Base-by-base conservation (phyloP, 2,329 filamentous ascomycete species). In the Pseudonectria foliicola region DNA sequence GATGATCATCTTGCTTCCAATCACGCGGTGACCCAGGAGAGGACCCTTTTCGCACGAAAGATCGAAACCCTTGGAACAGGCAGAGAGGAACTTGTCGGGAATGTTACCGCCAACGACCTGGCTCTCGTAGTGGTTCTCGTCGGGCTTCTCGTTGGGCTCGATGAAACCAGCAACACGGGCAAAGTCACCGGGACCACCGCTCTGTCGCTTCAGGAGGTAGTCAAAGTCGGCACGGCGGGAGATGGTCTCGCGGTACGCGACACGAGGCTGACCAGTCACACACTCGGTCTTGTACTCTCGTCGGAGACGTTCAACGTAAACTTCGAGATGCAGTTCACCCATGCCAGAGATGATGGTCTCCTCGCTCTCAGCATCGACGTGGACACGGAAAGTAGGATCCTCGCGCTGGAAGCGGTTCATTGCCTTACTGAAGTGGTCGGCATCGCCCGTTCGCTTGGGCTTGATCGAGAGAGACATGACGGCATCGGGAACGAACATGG, bases 361-460 rank as follows among this genome's bases (percentile, higher is more conserved):
- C 57, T 94, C 84, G 45, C 83, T 90, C 67, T 98, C 92, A 12
- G 77, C 65, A 56, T 98, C 92, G 52, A 95, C 88, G 52, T 87
- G 83, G 25, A 98, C 85, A 35, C 92, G 80, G 77, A 98, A 98
- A 10, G 92, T 98, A 4, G 92, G 92, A 54, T 98, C 92, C 66
- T 98, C 92, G 45, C 92, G 84, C 66, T 95, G 90, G 76, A 98
- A 98, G 50, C 92, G 85, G 61, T 90, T 92, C 80, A 98, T 96
- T 49, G 92, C 92, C 68, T 98, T 98, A 57, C 82, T 89, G 73
- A 98, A 98, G 68, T 93, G 92, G 58, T 86, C 80, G 39, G 83
- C 80, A 54, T 98, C 90, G 60, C 86, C 92, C 59, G 77, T 88
- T 60, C 86, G 80, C 73, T 96, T 96, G 31, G 92, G 92, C 64